Conservation (phyloP, 768 basidiomycete species). For the Artomyces pyxidatus region DNA sequence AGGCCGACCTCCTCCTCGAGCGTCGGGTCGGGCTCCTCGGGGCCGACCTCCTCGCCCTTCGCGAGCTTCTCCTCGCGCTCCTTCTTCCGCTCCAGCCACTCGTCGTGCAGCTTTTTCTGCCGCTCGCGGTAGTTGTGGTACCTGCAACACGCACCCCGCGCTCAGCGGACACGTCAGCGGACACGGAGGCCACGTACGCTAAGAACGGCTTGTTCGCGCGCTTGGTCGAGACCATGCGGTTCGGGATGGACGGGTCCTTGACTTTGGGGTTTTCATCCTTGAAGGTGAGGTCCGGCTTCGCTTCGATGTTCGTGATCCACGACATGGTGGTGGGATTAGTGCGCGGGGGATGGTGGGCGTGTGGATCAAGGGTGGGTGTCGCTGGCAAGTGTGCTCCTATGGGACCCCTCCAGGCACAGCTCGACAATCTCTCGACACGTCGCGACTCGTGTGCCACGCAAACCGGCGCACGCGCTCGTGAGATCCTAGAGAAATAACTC, state of each 20-base stretch:
- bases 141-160: slow-evolving; percentile 27
- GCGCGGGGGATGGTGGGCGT: background rate
- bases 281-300: slow-evolving; percentile 22
- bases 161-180: background rate
- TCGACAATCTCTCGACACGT: slow-evolving; percentile 1
- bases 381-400: background rate
- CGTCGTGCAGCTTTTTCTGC: slow-evolving; percentile 51
- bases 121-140: slow-evolving; percentile 60
- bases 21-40: slow-evolving; percentile 68
- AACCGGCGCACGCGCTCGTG: background rate
- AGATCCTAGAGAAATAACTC: too few relatives aligned
- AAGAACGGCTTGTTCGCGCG: slow-evolving; percentile 81
- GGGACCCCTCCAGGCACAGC: background rate
- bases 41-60: slow-evolving; percentile 64
- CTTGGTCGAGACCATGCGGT: slow-evolving; percentile 72
- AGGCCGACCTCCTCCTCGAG: slow-evolving; percentile 58
- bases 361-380: background rate
- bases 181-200: slow-evolving; percentile 40
- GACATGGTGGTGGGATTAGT: slow-evolving; percentile 37
- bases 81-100: slow-evolving; percentile 63
- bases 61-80: slow-evolving; percentile 68
- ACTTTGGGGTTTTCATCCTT: slow-evolving; percentile 41
- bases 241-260: slow-evolving; percentile 53
- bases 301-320: slow-evolving; percentile 47
- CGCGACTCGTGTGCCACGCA: background rate